These are phyloP conservation scores for Yamadazyma sp. DNA, from an alignment of 805 yeast species.

Conservation along the genomic window DNA sequence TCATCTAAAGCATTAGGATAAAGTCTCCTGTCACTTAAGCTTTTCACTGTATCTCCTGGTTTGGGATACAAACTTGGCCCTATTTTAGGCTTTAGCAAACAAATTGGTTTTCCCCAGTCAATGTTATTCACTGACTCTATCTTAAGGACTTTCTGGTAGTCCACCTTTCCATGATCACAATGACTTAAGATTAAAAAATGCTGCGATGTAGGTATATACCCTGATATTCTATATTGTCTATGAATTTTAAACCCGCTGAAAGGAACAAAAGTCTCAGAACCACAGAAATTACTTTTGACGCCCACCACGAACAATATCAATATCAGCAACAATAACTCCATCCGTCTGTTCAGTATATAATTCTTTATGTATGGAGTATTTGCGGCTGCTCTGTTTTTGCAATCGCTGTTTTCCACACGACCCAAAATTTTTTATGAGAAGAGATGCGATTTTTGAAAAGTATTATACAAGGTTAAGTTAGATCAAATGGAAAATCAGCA, in stretches of 20 bases:
- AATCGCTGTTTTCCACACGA: constrained; percentile 1
- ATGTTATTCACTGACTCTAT: constrained; percentile 34
- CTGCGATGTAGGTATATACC: constrained; percentile 31
- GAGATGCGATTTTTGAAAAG: constrained; percentile 6
- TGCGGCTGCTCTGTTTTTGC: constrained; percentile 4
- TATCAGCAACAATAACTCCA: neutral
- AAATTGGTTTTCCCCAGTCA: constrained; percentile 49
- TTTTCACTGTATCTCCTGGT: constrained; percentile 11
- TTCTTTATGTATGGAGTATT: neutral
- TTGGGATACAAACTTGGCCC: constrained; percentile 13
- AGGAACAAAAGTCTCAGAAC: constrained; percentile 17
- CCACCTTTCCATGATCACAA: constrained; percentile 50
- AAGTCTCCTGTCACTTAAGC: constrained; percentile 3
- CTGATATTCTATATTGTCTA: constrained; percentile 39
- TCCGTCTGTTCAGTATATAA: neutral
- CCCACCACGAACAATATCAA: neutral
- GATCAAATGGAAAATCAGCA: constrained; percentile 40
- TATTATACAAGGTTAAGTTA: neutral
- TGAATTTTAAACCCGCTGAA: constrained; percentile 58
- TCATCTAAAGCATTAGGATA: neutral
- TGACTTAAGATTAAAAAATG: constrained; percentile 47
- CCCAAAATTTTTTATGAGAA: constrained; percentile 3
- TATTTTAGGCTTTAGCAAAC: constrained; percentile 34
- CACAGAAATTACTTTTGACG: constrained; percentile 6
- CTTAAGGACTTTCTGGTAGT: constrained; percentile 37